Evolutionary conservation across 768 basidiomycete genomes (phyloP).

Genomic region (Pleurotus citrinopileatus): DNA sequence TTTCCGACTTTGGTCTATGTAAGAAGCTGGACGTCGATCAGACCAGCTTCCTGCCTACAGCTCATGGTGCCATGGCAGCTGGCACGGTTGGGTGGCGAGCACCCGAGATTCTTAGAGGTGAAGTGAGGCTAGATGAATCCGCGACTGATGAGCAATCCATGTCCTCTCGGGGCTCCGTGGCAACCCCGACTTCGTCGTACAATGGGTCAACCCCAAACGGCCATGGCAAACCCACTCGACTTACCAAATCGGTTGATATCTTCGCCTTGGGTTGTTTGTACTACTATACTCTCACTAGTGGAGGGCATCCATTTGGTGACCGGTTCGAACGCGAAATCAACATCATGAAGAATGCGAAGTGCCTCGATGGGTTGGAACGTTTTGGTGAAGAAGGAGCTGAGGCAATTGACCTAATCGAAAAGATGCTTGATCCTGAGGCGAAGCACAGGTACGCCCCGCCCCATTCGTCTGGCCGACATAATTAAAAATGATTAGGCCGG

Average conservation of each 20-base stretch:
- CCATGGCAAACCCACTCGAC: constrained; percentile 51
- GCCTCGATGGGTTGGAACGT: constrained; percentile 64
- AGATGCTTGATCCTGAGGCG: constrained; percentile 80
- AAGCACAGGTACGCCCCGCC: constrained; percentile 56
- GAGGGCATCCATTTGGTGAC: constrained; percentile 92
- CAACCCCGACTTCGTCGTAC: constrained; percentile 40
- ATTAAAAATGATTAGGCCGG: constrained; percentile 53
- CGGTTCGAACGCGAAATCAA: constrained; percentile 92
- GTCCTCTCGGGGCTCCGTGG: constrained; percentile 63
- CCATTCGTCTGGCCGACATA: neutral
- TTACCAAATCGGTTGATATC: constrained; percentile 96
- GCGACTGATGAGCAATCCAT: constrained; percentile 61
- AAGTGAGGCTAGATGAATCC: constrained; percentile 86
- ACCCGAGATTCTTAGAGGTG: constrained; percentile 91
- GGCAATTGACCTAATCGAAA: constrained; percentile 73
- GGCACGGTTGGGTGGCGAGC: constrained; percentile 98
- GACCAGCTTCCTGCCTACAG: constrained; percentile 92
- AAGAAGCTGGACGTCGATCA: constrained; percentile 95
- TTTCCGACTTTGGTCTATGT: constrained; percentile 96
- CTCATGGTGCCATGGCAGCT: constrained; percentile 83
- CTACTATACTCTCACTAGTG: constrained; percentile 88
- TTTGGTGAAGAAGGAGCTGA: constrained; percentile 96
- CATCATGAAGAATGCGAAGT: constrained; percentile 81
- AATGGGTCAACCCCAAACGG: constrained; percentile 27
- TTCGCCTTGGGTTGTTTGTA: constrained; percentile 96